These are phyloP conservation scores for Orbilia quercus DNA, from an alignment of 2,329 filamentous ascomycete genomes.

Conservation along the genomic window DNA sequence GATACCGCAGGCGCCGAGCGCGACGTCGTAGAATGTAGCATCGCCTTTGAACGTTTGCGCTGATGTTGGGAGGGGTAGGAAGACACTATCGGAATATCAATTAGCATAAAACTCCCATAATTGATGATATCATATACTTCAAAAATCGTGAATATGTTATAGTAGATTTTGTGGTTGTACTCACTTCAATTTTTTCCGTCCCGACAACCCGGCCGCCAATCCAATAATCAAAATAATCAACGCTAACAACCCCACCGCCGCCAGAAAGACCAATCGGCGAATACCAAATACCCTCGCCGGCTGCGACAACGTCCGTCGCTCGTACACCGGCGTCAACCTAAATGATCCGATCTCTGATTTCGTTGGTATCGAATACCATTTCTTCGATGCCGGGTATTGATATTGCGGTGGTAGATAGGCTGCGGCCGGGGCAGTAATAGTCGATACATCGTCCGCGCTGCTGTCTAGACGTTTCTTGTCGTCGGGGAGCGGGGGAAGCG, in stretches of 20 bases:
- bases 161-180: neutral
- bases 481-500: conserved; percentile 41
- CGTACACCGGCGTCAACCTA: conserved; percentile 41
- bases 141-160: too few relatives aligned
- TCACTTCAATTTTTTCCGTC: conserved; percentile 37
- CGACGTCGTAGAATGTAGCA: conserved; percentile 76
- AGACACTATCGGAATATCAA: conserved; percentile 26
- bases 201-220: conserved; percentile 39
- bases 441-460: conserved; percentile 21
- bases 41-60: conserved; percentile 66
- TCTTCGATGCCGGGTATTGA: conserved; percentile 7
- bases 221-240: conserved; percentile 48
- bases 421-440: conserved; percentile 21
- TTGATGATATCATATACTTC: too few relatives aligned
- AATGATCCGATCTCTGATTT: conserved; percentile 33
- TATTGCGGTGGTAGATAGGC: conserved; percentile 32
- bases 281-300: conserved; percentile 49
- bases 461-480: conserved; percentile 25
- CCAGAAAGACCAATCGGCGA: conserved; percentile 31
- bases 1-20: conserved; percentile 76
- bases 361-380: conserved; percentile 29
- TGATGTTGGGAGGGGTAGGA: conserved; percentile 42
- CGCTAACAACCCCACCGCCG: conserved; percentile 19
- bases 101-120: neutral
- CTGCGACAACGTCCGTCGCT: conserved; percentile 44